phyloP scores from a whole-genome alignment of 495 filamentous ascomycete species.

The Trichoderma asperelloides region DNA sequence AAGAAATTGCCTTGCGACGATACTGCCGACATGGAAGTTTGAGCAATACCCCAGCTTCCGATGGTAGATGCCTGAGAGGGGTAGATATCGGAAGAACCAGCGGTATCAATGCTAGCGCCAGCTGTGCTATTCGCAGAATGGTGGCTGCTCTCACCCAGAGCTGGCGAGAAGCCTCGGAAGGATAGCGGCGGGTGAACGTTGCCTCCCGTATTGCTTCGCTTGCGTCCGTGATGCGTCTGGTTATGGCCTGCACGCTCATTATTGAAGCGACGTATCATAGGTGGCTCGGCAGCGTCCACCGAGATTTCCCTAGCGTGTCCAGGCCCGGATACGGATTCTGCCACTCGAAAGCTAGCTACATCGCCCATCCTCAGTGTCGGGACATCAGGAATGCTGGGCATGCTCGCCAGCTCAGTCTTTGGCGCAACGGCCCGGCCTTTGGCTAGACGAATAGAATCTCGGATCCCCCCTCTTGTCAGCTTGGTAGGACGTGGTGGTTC shows the following conservation, averaged over 20 bases:
- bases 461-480: slow-evolving; percentile 53
- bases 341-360: slow-evolving; percentile 7
- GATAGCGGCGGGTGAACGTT: slow-evolving; percentile 54
- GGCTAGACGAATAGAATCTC: slow-evolving; percentile 84
- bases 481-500: slow-evolving; percentile 32
- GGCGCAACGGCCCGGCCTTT: slow-evolving; percentile 42
- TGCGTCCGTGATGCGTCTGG: slow-evolving; percentile 54
- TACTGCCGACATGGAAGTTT: slow-evolving; percentile 17
- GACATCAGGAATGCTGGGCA: slow-evolving; percentile 14
- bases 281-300: slow-evolving; percentile 58
- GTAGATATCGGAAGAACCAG: slow-evolving; percentile 53
- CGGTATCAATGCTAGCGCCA: slow-evolving; percentile 41
- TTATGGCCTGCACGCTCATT: slow-evolving; percentile 35
- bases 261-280: slow-evolving; percentile 66
- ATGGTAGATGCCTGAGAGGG: slow-evolving; percentile 28
- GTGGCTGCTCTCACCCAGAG: slow-evolving; percentile 34
- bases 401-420: slow-evolving; percentile 33
- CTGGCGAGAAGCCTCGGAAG: slow-evolving; percentile 67
- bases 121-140: slow-evolving; percentile 43
- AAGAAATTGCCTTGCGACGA: slow-evolving; percentile 54
- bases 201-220: slow-evolving; percentile 76
- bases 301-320: slow-evolving; percentile 32
- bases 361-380: slow-evolving; percentile 10
- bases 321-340: slow-evolving; percentile 10
- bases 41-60: slow-evolving; percentile 31